Conservation (phyloP, 495 filamentous ascomycete species). For the Alectoria sarmentosa region DNA sequence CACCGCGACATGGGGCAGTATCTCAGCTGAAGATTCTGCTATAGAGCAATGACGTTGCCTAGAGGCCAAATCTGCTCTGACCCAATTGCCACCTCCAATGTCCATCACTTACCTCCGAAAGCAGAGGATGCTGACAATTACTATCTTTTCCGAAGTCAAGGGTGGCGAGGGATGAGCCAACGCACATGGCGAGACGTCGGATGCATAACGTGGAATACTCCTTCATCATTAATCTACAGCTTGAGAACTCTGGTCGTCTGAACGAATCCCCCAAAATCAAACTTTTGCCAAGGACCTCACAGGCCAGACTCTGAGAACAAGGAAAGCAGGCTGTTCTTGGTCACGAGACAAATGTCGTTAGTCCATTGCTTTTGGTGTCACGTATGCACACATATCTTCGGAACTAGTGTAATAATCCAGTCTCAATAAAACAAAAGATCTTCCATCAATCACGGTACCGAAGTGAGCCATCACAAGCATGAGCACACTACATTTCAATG, state of each 20-base stretch:
- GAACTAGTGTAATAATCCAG: too few relatives aligned
- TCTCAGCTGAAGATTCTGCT: background rate
- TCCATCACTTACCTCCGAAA: background rate
- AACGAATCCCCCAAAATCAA: background rate
- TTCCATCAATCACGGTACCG: too few relatives aligned
- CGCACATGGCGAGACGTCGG: background rate
- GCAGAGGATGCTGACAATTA: background rate
- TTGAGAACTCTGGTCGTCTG: background rate
- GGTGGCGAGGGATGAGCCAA: background rate
- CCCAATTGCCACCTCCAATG: background rate
- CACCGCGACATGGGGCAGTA: background rate
- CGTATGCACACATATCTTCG: too few relatives aligned
- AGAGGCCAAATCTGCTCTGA: background rate
- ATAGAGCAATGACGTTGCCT: background rate
- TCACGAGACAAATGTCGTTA: too few relatives aligned
- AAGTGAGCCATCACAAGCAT: too few relatives aligned
- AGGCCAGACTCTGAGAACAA: too few relatives aligned
- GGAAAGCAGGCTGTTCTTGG: too few relatives aligned
- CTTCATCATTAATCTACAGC: background rate
- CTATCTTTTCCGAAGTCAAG: background rate
- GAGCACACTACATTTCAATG: too few relatives aligned
- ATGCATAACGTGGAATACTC: background rate
- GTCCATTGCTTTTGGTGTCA: too few relatives aligned
- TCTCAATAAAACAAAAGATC: too few relatives aligned
- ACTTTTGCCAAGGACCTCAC: background rate